Conservation (phyloP, 257 asterid genomes). For the Nicotiana paniculata region DNA sequence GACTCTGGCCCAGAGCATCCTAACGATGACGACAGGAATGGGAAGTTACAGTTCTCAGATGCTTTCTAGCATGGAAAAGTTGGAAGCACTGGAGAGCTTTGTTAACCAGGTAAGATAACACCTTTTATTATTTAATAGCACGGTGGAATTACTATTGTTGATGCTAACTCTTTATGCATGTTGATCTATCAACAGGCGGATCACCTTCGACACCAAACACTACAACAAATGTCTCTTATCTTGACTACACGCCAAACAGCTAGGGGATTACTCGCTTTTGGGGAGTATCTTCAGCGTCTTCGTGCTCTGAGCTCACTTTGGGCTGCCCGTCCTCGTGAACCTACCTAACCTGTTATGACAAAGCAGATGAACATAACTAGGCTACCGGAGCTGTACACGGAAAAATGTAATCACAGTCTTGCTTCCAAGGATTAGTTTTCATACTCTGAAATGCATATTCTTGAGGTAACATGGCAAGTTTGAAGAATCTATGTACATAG, state of each 20-base stretch:
- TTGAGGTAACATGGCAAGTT: not conserved
- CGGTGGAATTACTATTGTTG: not conserved
- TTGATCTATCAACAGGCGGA: slow-evolving; percentile 29
- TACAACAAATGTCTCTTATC: slow-evolving; percentile 31
- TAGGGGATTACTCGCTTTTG: slow-evolving; percentile 33
- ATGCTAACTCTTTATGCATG: not conserved
- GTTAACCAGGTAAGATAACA: slow-evolving; percentile 57
- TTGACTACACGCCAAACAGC: slow-evolving; percentile 35
- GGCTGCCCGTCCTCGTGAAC: slow-evolving; percentile 26
- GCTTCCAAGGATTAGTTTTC: not conserved
- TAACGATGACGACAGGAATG: slow-evolving; percentile 42
- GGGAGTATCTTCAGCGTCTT: slow-evolving; percentile 39
- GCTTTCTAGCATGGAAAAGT: slow-evolving; percentile 55
- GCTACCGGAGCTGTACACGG: not conserved
- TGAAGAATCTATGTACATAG: not conserved
- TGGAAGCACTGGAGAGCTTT: slow-evolving; percentile 60
- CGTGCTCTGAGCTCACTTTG: slow-evolving; percentile 30
- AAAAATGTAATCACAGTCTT: not conserved
- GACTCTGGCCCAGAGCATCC: slow-evolving; percentile 58
- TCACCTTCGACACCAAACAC: slow-evolving; percentile 36
- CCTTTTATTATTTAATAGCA: not conserved
- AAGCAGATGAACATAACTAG: not conserved
- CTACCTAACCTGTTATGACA: slow-evolving; percentile 17
- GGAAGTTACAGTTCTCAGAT: slow-evolving; percentile 57
- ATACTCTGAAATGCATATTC: not conserved